Conservation (phyloP, 2,329 filamentous ascomycete species). For the Thelonectria blattea region DNA sequence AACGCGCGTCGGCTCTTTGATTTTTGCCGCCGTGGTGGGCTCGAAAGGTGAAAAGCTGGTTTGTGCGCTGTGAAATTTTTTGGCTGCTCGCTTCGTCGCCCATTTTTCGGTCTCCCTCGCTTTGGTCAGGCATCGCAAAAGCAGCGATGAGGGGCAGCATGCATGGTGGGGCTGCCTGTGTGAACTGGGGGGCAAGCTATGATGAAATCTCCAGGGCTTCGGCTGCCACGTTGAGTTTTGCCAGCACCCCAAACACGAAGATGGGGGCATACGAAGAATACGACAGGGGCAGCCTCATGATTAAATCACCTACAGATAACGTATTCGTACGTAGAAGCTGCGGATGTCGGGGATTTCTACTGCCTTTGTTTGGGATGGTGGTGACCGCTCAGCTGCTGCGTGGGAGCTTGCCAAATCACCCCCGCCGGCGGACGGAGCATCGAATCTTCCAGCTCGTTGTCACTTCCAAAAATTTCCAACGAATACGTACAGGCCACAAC, state of each 20-base stretch:
- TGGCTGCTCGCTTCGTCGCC: conserved; percentile 4
- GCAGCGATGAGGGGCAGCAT: conserved; percentile 67
- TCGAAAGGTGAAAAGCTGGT: background rate
- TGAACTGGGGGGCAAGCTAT: conserved; percentile 35
- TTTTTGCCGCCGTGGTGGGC: conserved; percentile 7
- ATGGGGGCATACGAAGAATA: background rate
- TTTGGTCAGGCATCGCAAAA: conserved; percentile 44
- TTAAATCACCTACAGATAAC: background rate
- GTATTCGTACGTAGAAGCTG: background rate
- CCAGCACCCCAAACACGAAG: conserved; percentile 15
- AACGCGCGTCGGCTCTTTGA: conserved; percentile 27
- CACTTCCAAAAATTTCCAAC: background rate
- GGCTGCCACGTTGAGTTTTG: conserved; percentile 32
- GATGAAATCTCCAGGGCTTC: conserved; percentile 32
- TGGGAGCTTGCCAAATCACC: conserved; percentile 3
- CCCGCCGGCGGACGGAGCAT: conserved; percentile 25
- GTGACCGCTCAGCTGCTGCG: background rate
- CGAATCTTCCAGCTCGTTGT: conserved; percentile 23
- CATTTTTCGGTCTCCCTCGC: conserved; percentile 26
- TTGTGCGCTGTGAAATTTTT: conserved; percentile 5
- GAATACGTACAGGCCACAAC: background rate
- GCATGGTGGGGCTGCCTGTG: conserved; percentile 61
- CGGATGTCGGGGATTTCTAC: too few relatives aligned
- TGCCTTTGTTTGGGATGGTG: background rate
- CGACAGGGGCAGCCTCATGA: background rate